Evolutionary conservation across 495 filamentous ascomycete species (phyloP), one percentile per base, ranked within the genome.

Genomic region (Chaetomium fimeti): DNA sequence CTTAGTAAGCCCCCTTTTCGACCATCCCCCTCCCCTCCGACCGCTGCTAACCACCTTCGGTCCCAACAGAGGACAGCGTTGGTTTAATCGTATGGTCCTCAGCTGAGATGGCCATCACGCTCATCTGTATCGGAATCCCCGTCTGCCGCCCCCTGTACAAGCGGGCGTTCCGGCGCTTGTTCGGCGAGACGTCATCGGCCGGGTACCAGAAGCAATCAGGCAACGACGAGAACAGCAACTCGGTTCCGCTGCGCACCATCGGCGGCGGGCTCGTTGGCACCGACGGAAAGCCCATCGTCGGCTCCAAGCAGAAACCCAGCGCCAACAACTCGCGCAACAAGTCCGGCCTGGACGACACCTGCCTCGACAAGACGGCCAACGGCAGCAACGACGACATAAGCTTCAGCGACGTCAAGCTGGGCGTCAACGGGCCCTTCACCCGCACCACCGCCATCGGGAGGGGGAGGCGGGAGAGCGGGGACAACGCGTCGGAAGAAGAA

Each of bases 121-220:
- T 72, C 53, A 69, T 72, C 59, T 70, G 70, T 57, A 64, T 64
- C 61, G 61, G 61, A 53, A 64, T 64, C 22, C 61, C 61, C 42
- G 61, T 64, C 11, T 64, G 61, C 54, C 61, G 61, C 1, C 61
- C 61, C 53, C 61, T 64, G 22, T 64, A 64, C 54, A 57, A 51
- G 54, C 61, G 61, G 27, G 54, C 61, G 42, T 64, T 64, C 61
- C 61, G 61, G 25, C 61, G 54, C 40, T 5, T 64, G 5, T 48
- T 57, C n/a, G 61, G 61, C 54, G 61, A 64, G 42, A 57, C 42
- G 20, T 20, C 28, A 22, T 32, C 53, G 12, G 28, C 16, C 43
- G 61, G 61, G 20, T 64, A 64, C 32, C 61, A 43, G 2, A 64
- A 64, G 22, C 61, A 64, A 11, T 64, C 61, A 2, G 42, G 13